phyloP scores from a whole-genome alignment of 257 asterid genomes.

The Rhazya stricta region DNA sequence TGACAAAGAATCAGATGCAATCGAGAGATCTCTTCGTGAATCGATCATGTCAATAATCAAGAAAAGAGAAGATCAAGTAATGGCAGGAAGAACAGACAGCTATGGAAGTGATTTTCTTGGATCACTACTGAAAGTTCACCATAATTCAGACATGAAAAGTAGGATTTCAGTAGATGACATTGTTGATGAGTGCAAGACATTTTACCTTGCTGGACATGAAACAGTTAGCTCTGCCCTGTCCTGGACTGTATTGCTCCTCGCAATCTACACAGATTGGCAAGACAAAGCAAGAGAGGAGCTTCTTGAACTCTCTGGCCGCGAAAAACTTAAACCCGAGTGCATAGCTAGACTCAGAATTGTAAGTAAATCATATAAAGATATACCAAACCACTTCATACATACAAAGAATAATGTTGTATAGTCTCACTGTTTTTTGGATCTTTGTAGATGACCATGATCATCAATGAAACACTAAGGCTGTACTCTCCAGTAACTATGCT shows the following conservation, averaged over 20 bases:
- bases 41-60: slow-evolving; percentile 31
- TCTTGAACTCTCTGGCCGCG: slow-evolving; percentile 12
- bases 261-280: slow-evolving; percentile 59
- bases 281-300: slow-evolving; percentile 39
- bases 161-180: slow-evolving; percentile 35
- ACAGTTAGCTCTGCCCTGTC: slow-evolving; percentile 40
- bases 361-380: neutral
- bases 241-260: slow-evolving; percentile 45
- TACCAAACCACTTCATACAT: neutral
- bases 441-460: slow-evolving; percentile 22
- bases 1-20: slow-evolving; percentile 37
- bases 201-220: slow-evolving; percentile 59
- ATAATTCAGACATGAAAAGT: slow-evolving; percentile 20
- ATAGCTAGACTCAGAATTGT: slow-evolving; percentile 15
- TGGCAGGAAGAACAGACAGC: slow-evolving; percentile 25
- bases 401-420: neutral
- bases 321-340: slow-evolving; percentile 15
- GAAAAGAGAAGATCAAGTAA: slow-evolving; percentile 30
- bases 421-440: neutral
- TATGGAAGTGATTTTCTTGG: slow-evolving; percentile 55
- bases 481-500: slow-evolving; percentile 13
- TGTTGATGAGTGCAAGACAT: slow-evolving; percentile 57
- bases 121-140: slow-evolving; percentile 36
- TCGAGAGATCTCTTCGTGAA: slow-evolving; percentile 30
- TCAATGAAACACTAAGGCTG: slow-evolving; percentile 25